Conservation (phyloP, 441 rosid genomes). For the Capsella rubella region DNA sequence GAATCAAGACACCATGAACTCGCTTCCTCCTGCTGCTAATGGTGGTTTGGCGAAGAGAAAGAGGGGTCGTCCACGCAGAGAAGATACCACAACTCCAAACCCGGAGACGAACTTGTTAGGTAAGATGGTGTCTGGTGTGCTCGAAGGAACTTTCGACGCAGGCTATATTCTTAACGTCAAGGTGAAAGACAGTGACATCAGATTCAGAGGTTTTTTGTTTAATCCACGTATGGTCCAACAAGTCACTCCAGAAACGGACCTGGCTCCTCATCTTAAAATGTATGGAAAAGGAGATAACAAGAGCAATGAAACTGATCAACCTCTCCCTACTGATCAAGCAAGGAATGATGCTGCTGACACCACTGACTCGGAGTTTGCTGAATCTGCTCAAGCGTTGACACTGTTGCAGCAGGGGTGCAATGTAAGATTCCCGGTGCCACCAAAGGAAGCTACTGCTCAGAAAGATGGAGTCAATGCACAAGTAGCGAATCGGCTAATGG, state of each 20-base stretch:
- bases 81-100: conserved; percentile 49
- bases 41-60: conserved; percentile 62
- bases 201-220: conserved; percentile 76
- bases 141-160: conserved; percentile 76
- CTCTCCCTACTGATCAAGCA: conserved; percentile 40
- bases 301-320: conserved; percentile 45
- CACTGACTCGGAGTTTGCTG: conserved; percentile 39
- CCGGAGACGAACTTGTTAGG: conserved; percentile 58
- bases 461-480: conserved; percentile 28
- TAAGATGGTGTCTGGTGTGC: conserved; percentile 65
- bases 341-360: conserved; percentile 31
- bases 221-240: conserved; percentile 58
- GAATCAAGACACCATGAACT: conserved; percentile 47
- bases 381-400: conserved; percentile 43
- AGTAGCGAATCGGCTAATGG: conserved; percentile 42
- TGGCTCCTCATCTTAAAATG: conserved; percentile 78
- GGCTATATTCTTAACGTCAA: conserved; percentile 76
- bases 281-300: conserved; percentile 53
- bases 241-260: conserved; percentile 64
- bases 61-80: conserved; percentile 83
- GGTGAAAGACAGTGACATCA: conserved; percentile 57
- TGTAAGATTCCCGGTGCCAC: conserved; percentile 27
- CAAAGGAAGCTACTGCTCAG: conserved; percentile 30
- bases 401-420: conserved; percentile 33
- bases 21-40: conserved; percentile 49